Conservation (phyloP, 768 basidiomycete genomes). For the Suillus alpinus region DNA sequence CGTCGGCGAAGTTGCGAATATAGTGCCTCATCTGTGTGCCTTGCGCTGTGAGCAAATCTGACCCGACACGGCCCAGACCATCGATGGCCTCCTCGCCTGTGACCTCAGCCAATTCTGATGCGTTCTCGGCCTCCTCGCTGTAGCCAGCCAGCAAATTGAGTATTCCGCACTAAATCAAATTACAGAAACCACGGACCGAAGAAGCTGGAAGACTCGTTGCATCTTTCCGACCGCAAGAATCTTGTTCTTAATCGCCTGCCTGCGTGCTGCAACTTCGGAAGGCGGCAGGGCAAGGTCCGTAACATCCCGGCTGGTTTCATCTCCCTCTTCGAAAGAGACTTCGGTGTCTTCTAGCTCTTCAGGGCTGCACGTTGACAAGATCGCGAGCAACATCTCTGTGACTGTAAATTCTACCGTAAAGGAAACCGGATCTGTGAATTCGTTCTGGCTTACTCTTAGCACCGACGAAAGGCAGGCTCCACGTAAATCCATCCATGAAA, state of each 20-base stretch:
- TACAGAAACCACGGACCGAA: constrained; percentile 56
- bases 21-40: constrained; percentile 54
- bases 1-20: constrained; percentile 74
- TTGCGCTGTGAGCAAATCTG: constrained; percentile 62
- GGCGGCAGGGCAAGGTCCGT: constrained; percentile 32
- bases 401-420: constrained; percentile 45
- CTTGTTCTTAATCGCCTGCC: constrained; percentile 88
- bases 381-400: constrained; percentile 95
- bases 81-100: constrained; percentile 31
- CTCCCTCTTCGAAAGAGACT: constrained; percentile 37
- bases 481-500: constrained; percentile 98
- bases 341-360: constrained; percentile 81
- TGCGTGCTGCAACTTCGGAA: constrained; percentile 48
- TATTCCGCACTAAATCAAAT: constrained; percentile 1
- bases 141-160: constrained; percentile 7
- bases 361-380: constrained; percentile 88
- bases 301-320: constrained; percentile 28
- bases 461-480: constrained; percentile 97
- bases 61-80: constrained; percentile 32
- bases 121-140: constrained; percentile 79
- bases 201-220: constrained; percentile 84
- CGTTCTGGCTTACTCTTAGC: constrained; percentile 75
- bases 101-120: constrained; percentile 54
- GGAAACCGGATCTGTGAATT: neutral
- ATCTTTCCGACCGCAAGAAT: constrained; percentile 90